phyloP scores from a whole-genome alignment of 2,329 filamentous ascomycete genomes.

The Aspergillus pseudoterreus region DNA sequence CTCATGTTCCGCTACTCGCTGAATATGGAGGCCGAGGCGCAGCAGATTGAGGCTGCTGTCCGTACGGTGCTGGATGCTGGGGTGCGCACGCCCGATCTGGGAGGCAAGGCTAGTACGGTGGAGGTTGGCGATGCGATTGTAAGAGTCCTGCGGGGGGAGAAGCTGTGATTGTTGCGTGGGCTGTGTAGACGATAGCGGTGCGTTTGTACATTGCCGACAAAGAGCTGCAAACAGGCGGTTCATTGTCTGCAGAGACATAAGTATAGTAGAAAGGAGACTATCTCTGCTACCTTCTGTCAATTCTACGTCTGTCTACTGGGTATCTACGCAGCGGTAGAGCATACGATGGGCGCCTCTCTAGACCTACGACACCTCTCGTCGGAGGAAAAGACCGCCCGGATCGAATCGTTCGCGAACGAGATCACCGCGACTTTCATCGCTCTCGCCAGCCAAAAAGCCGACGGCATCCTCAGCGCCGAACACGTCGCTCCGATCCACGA shows the following conservation, averaged over 20 bases:
- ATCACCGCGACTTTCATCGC: slow-evolving; percentile 26
- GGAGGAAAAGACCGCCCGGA: slow-evolving; percentile 17
- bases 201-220: no score
- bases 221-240: no score
- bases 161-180: background rate
- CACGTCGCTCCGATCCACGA: slow-evolving; percentile 25
- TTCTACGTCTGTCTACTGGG: background rate
- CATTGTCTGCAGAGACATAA: no score
- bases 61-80: slow-evolving; percentile 70
- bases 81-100: slow-evolving; percentile 74
- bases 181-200: background rate
- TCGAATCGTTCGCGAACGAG: slow-evolving; percentile 28
- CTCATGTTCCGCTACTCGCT: slow-evolving; percentile 94
- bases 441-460: slow-evolving; percentile 24
- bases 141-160: slow-evolving; percentile 56
- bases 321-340: background rate
- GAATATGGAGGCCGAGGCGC: slow-evolving; percentile 68
- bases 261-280: no score
- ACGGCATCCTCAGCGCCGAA: slow-evolving; percentile 18
- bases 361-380: slow-evolving; percentile 19
- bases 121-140: slow-evolving; percentile 76
- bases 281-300: background rate
- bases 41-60: slow-evolving; percentile 75
- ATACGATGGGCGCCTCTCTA: slow-evolving; percentile 4
- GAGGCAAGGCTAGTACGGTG: slow-evolving; percentile 65